A percentile compares a stretch with the other conserved stretches of the same genome.
These are phyloP conservation scores for Citrullus colocynthis DNA, from an alignment of 306 rosid genomes.

Conservation along the genomic window DNA sequence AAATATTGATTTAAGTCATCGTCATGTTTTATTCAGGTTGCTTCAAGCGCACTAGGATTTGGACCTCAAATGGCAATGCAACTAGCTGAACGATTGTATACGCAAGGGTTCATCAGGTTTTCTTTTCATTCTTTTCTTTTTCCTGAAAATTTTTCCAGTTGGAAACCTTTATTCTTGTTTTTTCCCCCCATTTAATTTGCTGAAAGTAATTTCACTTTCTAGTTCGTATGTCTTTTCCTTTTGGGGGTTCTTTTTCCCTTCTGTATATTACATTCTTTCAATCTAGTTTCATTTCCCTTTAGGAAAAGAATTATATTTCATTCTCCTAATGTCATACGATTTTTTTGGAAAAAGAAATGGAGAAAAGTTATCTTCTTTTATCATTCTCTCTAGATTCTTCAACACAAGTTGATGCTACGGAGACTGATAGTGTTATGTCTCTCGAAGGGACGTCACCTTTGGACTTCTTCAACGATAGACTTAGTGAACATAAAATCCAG, in stretches of 20 bases:
- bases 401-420: neutral
- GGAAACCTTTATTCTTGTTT: neutral
- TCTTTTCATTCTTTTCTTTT: neutral
- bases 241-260: neutral
- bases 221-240: neutral
- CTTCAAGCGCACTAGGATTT: conserved; percentile 91
- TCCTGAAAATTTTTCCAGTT: neutral
- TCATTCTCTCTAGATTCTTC: neutral
- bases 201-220: neutral
- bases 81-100: conserved; percentile 86
- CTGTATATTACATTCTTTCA: neutral
- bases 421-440: neutral
- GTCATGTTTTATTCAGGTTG: conserved; percentile 41
- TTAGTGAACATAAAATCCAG: neutral
- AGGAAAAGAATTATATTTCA: neutral
- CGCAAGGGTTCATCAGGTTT: conserved; percentile 92
- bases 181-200: neutral
- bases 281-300: neutral
- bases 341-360: neutral
- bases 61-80: conserved; percentile 98
- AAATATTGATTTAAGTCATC: neutral
- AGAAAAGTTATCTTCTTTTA: neutral
- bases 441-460: no score
- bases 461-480: no score
- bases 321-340: neutral